Percentiles rank a stretch among this genome's conserved stretches.
Conservation (phyloP, 345 rosid species). For the Jatropha curcas region DNA sequence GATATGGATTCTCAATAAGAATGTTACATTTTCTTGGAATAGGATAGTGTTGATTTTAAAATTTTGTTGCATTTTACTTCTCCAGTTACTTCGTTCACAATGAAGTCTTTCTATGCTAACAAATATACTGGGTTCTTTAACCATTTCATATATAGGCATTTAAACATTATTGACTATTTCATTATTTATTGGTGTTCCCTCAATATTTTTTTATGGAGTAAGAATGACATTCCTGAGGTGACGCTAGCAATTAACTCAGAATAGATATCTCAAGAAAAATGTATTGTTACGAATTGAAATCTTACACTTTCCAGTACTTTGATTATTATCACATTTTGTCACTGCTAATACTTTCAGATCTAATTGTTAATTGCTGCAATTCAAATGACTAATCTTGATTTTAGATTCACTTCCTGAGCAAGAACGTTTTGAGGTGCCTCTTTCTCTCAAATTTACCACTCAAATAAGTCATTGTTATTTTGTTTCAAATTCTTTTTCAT, state of each 20-base stretch:
- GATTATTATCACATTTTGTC: background rate
- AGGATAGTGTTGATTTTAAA: too few species aligned
- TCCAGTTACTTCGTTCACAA: conserved; percentile 3
- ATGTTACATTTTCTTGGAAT: too few species aligned
- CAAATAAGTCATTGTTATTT: background rate
- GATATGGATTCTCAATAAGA: too few species aligned
- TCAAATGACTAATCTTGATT: conserved; percentile 7
- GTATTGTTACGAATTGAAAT: background rate
- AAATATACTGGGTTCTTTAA: conserved; percentile 71
- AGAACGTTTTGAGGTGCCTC: conserved; percentile 79
- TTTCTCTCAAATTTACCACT: background rate
- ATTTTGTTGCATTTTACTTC: conserved; percentile 2
- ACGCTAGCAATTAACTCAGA: background rate
- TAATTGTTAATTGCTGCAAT: background rate
- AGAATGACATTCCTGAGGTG: too few species aligned
- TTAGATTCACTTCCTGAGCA: conserved; percentile 93
- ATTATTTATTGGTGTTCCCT: background rate
- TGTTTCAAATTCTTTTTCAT: conserved; percentile 9
- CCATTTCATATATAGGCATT: conserved; percentile 87
- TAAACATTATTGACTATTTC: too few species aligned
- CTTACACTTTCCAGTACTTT: background rate
- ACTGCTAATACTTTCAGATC: background rate
- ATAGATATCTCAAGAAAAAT: background rate
- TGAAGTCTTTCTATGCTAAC: conserved; percentile 81
- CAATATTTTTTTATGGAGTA: too few species aligned